Conservation (phyloP, 2,329 filamentous ascomycete genomes). For the Aphanocladium album region DNA sequence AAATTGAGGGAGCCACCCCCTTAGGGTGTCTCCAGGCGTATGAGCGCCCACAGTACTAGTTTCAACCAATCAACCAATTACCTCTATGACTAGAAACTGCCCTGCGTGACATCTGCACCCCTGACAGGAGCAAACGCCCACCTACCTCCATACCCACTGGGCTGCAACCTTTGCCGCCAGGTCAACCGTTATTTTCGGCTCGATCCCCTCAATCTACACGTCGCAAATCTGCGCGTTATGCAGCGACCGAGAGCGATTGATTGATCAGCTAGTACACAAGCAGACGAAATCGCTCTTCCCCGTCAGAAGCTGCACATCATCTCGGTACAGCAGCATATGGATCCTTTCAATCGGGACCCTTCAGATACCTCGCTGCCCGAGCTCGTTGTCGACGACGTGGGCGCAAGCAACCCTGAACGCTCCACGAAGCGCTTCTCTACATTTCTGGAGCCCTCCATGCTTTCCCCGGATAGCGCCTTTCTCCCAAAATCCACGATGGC, state of each 20-base stretch:
- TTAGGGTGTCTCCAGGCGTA: too few species aligned
- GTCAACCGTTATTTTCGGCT: not conserved
- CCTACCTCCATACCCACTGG: not conserved
- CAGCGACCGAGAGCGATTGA: not conserved
- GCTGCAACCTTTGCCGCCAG: not conserved
- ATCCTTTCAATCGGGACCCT: not conserved
- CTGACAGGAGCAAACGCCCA: not conserved
- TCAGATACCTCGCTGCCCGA: conserved; percentile 15
- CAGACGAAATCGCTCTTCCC: not conserved
- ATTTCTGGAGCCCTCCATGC: not conserved
- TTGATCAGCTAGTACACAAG: not conserved
- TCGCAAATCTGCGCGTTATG: not conserved
- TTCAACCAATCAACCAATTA: too few species aligned
- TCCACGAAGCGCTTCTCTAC: not conserved
- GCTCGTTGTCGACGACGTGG: conserved; percentile 14
- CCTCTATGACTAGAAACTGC: too few species aligned
- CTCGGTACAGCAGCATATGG: not conserved
- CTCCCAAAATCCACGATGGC: conserved; percentile 22
- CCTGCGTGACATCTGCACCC: not conserved
- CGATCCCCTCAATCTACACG: not conserved
- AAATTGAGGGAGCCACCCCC: too few species aligned
- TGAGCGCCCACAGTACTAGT: too few species aligned
- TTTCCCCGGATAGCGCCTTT: not conserved
- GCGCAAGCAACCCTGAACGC: not conserved
- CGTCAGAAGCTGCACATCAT: not conserved